Evolutionary conservation across 2,329 filamentous ascomycete species (phyloP).

Genomic region (Aspergillus sclerotialis): DNA sequence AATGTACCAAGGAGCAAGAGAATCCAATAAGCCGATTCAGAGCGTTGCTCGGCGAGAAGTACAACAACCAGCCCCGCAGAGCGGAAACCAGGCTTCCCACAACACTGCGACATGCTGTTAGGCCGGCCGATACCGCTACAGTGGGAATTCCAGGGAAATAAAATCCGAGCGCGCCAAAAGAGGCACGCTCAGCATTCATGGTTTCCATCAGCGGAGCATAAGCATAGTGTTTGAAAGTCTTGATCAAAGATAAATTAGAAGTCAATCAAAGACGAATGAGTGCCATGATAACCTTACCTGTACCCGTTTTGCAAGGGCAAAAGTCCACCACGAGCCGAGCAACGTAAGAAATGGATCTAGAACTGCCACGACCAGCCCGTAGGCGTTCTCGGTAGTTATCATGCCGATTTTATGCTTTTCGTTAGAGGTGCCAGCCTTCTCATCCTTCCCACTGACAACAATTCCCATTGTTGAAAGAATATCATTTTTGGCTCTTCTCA

Average conservation of each 20-base stretch:
- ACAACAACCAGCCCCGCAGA: slow-evolving; percentile 19
- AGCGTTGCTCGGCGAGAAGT: slow-evolving; percentile 15
- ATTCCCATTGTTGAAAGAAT: slow-evolving; percentile 44
- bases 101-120: slow-evolving; percentile 32
- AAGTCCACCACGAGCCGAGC: slow-evolving; percentile 37
- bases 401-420: slow-evolving; percentile 32
- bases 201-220: slow-evolving; percentile 29
- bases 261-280: background rate
- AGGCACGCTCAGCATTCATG: slow-evolving; percentile 28
- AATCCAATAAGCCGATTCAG: slow-evolving; percentile 19
- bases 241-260: background rate
- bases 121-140: slow-evolving; percentile 29
- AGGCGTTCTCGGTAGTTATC: slow-evolving; percentile 37
- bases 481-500: slow-evolving; percentile 44
- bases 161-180: slow-evolving; percentile 28
- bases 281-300: slow-evolving; percentile 28
- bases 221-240: slow-evolving; percentile 35
- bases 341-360: slow-evolving; percentile 36
- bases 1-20: slow-evolving; percentile 20
- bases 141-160: slow-evolving; percentile 36
- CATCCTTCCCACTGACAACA: slow-evolving; percentile 37
- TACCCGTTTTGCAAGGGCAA: slow-evolving; percentile 30
- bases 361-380: slow-evolving; percentile 34
- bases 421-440: slow-evolving; percentile 25
- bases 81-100: slow-evolving; percentile 26